Conservation (phyloP, 495 filamentous ascomycete species). For the Penicillium waksmanii region DNA sequence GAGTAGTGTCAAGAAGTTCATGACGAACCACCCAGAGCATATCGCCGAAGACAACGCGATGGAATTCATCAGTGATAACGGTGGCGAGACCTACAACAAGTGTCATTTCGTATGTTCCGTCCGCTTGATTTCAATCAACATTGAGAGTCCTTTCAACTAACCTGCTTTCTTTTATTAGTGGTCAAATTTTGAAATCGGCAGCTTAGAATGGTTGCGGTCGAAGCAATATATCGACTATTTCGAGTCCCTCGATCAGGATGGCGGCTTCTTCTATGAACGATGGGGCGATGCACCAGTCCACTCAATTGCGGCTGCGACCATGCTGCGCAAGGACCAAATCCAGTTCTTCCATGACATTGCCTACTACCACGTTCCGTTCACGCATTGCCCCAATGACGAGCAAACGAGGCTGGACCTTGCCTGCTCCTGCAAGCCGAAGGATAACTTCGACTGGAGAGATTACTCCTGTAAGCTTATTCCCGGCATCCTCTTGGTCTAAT, state of each 20-base stretch:
- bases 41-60: conserved; percentile 83
- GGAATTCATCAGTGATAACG: conserved; percentile 88
- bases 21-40: conserved; percentile 84
- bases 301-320: conserved; percentile 86
- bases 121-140: neutral
- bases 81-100: conserved; percentile 87
- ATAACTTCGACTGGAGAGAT: conserved; percentile 99
- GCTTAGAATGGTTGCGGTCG: conserved; percentile 80
- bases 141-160: conserved; percentile 6
- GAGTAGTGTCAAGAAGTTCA: conserved; percentile 92
- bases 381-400: conserved; percentile 92
- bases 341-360: conserved; percentile 99
- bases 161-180: conserved; percentile 54
- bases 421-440: conserved; percentile 91
- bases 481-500: conserved; percentile 6
- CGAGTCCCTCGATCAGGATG: conserved; percentile 74
- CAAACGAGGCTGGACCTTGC: conserved; percentile 76
- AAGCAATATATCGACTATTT: conserved; percentile 82
- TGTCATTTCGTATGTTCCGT: conserved; percentile 84
- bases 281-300: conserved; percentile 93
- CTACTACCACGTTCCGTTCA: conserved; percentile 99
- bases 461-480: conserved; percentile 78
- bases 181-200: conserved; percentile 93
- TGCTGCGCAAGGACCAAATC: conserved; percentile 88
- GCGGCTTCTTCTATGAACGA: conserved; percentile 91